A percentile compares a stretch with the other conserved stretches of the same genome.
Conservation (phyloP, 306 rosid species). For the Vachellia collinsii region DNA sequence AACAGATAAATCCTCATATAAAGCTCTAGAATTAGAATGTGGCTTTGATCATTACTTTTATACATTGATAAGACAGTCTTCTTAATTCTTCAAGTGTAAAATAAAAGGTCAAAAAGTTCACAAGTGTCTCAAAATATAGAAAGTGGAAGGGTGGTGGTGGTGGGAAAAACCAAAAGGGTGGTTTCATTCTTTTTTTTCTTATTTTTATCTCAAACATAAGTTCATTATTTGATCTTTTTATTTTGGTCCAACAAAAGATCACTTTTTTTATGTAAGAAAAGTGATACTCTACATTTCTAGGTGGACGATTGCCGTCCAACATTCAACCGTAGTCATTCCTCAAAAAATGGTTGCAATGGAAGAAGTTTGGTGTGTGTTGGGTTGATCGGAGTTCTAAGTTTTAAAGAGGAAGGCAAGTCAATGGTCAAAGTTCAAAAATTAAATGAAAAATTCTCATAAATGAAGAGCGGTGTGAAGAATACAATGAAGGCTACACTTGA, state of each 20-base stretch:
- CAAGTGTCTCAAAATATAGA: neutral
- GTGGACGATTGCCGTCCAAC: slow-evolving; percentile 30
- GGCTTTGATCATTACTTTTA: neutral
- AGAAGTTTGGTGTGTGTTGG: slow-evolving; percentile 25
- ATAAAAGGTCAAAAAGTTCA: neutral
- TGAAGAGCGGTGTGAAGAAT: neutral
- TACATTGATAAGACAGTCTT: neutral
- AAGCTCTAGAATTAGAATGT: neutral
- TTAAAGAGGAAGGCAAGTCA: neutral
- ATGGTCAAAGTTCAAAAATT: neutral
- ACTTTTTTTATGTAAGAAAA: neutral
- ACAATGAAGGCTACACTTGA: neutral
- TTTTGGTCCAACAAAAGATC: slow-evolving; percentile 9
- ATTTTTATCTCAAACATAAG: slow-evolving; percentile 16
- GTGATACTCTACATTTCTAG: neutral
- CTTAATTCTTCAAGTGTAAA: neutral
- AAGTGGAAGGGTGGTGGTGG: neutral
- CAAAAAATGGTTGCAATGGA: slow-evolving; percentile 21
- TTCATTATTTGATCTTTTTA: slow-evolving; percentile 14
- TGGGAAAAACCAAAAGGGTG: slow-evolving; percentile 17
- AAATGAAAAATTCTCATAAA: neutral
- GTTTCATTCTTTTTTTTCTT: neutral
- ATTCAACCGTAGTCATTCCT: slow-evolving; percentile 1
- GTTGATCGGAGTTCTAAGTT: slow-evolving; percentile 8
- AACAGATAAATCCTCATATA: neutral